Conservation (phyloP, 805 yeast species). For the Yarrowia sp. region DNA sequence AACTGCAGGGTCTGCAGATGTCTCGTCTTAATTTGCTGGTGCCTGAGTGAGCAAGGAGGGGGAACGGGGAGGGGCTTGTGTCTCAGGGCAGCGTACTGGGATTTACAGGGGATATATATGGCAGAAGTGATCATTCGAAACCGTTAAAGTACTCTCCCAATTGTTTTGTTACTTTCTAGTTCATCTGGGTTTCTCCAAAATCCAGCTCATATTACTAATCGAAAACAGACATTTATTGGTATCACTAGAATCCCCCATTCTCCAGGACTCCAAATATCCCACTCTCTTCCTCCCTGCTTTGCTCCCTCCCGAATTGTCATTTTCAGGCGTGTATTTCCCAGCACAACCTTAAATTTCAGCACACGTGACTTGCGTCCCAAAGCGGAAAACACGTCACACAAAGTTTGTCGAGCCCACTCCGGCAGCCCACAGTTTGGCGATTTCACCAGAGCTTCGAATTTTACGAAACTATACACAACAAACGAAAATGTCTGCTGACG, state of each 20-base stretch:
- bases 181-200: no score
- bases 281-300: background rate
- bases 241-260: background rate
- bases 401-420: slow-evolving; percentile 25
- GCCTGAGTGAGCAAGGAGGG: background rate
- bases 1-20: slow-evolving; percentile 16
- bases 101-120: no score
- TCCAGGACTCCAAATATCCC: background rate
- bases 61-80: no score
- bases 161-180: no score
- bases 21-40: background rate
- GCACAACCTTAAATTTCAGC: background rate
- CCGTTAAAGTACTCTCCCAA: no score
- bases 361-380: slow-evolving; percentile 7
- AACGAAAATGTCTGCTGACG: slow-evolving; percentile 27
- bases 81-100: no score
- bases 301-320: no score
- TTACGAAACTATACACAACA: slow-evolving; percentile 22
- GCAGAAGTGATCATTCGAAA: background rate
- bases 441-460: slow-evolving; percentile 24
- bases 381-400: slow-evolving; percentile 23
- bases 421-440: slow-evolving; percentile 21
- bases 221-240: background rate
- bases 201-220: no score
- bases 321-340: background rate